These are phyloP conservation scores for Taxillus chinensis DNA, from an alignment of 164 flowering plant genomes.

Conservation along the genomic window DNA sequence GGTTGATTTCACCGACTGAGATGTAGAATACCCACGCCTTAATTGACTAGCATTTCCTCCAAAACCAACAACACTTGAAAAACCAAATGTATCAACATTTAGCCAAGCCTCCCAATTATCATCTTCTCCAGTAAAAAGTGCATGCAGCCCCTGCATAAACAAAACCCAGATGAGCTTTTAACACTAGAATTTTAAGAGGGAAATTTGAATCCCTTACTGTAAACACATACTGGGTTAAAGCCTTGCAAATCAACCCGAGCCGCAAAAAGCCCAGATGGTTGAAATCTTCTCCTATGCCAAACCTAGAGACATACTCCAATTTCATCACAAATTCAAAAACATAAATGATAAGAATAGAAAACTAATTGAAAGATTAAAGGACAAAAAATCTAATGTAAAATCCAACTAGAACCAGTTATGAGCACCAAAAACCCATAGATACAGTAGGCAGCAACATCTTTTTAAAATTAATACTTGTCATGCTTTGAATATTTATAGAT, in stretches of 20 bases:
- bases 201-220: too few species aligned
- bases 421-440: background rate
- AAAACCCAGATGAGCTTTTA: background rate
- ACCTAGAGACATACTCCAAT: slow-evolving; percentile 33
- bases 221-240: slow-evolving; percentile 46
- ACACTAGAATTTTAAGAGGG: background rate
- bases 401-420: background rate
- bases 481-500: too few species aligned
- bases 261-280: slow-evolving; percentile 94
- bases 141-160: slow-evolving; percentile 76
- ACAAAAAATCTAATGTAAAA: background rate
- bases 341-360: background rate
- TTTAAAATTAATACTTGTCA: background rate
- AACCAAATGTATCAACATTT: slow-evolving; percentile 61
- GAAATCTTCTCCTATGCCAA: slow-evolving; percentile 93
- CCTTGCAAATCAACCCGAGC: slow-evolving; percentile 96
- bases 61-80: slow-evolving; percentile 45
- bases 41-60: slow-evolving; percentile 67
- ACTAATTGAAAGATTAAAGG: background rate
- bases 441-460: background rate
- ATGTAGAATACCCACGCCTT: slow-evolving; percentile 84
- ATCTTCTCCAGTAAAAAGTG: slow-evolving; percentile 98
- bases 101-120: slow-evolving; percentile 98
- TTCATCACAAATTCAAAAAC: background rate
- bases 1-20: slow-evolving; percentile 64